Evolutionary conservation across 768 basidiomycete species (phyloP).

Genomic region (Tricholoma sp.): DNA sequence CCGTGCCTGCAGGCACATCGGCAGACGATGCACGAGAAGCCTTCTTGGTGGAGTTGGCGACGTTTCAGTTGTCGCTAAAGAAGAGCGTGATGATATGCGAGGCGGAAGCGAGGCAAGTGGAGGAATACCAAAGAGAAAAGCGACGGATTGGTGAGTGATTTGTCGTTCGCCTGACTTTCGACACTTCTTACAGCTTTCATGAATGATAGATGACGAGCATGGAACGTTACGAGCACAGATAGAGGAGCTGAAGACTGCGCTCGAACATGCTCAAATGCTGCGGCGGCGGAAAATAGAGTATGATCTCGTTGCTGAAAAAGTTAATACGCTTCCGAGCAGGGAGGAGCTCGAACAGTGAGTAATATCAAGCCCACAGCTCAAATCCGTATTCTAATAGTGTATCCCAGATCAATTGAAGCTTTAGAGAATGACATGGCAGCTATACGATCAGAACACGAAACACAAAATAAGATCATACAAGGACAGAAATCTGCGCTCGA

Average conservation of each 20-base stretch:
- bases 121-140: slow-evolving; percentile 74
- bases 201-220: slow-evolving; percentile 60
- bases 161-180: background rate
- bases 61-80: slow-evolving; percentile 69
- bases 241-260: slow-evolving; percentile 65
- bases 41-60: slow-evolving; percentile 71
- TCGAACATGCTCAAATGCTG: slow-evolving; percentile 76
- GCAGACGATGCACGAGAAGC: slow-evolving; percentile 74
- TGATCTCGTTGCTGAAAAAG: slow-evolving; percentile 77
- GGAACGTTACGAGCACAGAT: slow-evolving; percentile 64
- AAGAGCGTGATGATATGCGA: slow-evolving; percentile 83
- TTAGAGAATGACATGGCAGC: slow-evolving; percentile 77
- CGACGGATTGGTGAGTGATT: slow-evolving; percentile 61
- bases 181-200: background rate
- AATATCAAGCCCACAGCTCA: background rate
- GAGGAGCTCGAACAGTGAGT: slow-evolving; percentile 75
- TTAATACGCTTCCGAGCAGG: slow-evolving; percentile 70
- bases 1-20: slow-evolving; percentile 19
- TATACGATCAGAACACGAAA: slow-evolving; percentile 70
- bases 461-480: slow-evolving; percentile 60
- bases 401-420: slow-evolving; percentile 53
- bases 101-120: slow-evolving; percentile 80
- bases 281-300: slow-evolving; percentile 83
- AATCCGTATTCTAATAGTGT: background rate
- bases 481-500: slow-evolving; percentile 68